Base-by-base conservation (phyloP, 495 filamentous ascomycete genomes). In the Penicillium coffeae region DNA sequence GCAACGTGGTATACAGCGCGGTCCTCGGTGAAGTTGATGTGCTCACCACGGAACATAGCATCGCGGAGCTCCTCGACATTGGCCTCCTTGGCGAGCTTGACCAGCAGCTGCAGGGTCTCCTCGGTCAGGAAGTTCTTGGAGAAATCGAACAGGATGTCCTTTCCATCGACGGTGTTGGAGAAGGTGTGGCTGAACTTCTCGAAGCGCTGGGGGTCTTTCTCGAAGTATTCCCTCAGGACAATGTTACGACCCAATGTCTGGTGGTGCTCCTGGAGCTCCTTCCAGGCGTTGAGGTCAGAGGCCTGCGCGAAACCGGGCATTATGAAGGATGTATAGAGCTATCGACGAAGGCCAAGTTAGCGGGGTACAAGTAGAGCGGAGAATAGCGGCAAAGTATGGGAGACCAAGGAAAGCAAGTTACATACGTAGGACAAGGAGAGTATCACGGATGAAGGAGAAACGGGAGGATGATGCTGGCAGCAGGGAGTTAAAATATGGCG, bases 1-100 rank as follows among this genome's bases (percentile, higher is more conserved):
- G 94, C 94, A 57, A 85, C 82, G 70, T 97, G 93, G 75, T 95
- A 96, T 52, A 98, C 93, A 53, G 93, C 93, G 47, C 94, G 84
- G 58, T 93, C 75, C 79, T 98, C 93, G 37, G 93, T 98, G 76
- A 95, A 95, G 81, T 98, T 98, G 78, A 98, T 97, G 79, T 92
- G 89, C 64, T 96, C 87, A 55, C 93, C 93, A 30, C 81, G 83
- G 71, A 98, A 98, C 92, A 97, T 96, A 48, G 80, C 85, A 83
- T 97, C 93, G 32, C 91, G 84, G 51, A 97, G 88, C 75, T 92
- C 77, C 78, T 96, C 93, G 21, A 98, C 62, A 55, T 83, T 81
- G 45, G 90, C 90, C 70, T 97, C 86, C 73, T 93, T 82, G 48
- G 93, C 93, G 19, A 98, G 80, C 74, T 93, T 77, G 52, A 96